phyloP scores from a whole-genome alignment of 1,284 basidiomycete genomes.

The Sporisorium sorghi region DNA sequence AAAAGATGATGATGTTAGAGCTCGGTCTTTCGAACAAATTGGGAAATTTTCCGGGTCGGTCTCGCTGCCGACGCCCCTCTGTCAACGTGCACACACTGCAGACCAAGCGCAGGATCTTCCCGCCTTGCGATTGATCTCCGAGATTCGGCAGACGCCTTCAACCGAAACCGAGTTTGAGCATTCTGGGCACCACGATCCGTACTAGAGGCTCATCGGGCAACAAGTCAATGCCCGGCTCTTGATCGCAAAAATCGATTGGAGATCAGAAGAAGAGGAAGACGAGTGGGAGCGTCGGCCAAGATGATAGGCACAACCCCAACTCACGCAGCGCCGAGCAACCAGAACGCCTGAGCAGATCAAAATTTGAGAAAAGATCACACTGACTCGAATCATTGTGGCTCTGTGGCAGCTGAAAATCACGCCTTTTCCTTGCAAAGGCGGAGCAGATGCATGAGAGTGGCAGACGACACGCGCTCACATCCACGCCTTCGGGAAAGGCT shows the following conservation, averaged over 20 bases:
- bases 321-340: constrained; percentile 6
- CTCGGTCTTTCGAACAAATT: too few species aligned
- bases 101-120: too few species aligned
- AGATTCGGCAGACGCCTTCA: neutral
- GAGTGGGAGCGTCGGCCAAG: neutral
- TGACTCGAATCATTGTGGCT: constrained; percentile 8
- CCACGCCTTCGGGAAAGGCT: constrained; percentile 5
- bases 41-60: too few species aligned
- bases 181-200: neutral
- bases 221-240: neutral
- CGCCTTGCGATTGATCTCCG: too few species aligned
- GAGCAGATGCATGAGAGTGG: constrained; percentile 10
- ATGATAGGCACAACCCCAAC: neutral
- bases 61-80: too few species aligned
- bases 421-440: constrained; percentile 7
- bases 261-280: neutral
- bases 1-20: neutral
- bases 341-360: constrained; percentile 14
- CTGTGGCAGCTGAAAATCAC: constrained; percentile 10
- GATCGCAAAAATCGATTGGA: neutral
- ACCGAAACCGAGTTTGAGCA: neutral
- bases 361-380: neutral
- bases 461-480: constrained; percentile 26
- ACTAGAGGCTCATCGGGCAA: neutral
- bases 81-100: neutral